phyloP scores from a whole-genome alignment of 2,329 filamentous ascomycete genomes.

The Pseudogymnoascus destructans region DNA sequence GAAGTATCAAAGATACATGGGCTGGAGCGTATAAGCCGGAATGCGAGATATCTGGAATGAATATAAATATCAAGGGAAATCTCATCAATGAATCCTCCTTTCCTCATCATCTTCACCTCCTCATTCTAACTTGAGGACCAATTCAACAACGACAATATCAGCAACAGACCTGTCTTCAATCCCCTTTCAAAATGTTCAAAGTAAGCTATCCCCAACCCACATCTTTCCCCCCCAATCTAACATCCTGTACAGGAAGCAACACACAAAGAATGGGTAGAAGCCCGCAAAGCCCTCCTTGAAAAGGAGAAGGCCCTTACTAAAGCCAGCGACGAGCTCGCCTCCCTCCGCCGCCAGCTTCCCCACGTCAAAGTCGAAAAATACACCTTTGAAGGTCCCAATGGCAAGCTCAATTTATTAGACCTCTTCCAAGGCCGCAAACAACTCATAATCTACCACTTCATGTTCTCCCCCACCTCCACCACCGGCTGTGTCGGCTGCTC shows the following conservation, averaged over 20 bases:
- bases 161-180: neutral
- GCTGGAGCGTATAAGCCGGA: neutral
- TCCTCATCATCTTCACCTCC: neutral
- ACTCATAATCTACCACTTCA: constrained; percentile 35
- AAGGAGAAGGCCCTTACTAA: constrained; percentile 28
- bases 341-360: constrained; percentile 28
- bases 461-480: constrained; percentile 29
- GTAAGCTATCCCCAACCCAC: neutral
- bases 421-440: constrained; percentile 28
- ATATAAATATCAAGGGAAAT: neutral
- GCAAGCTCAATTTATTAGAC: constrained; percentile 21
- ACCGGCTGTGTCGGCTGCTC: constrained; percentile 30
- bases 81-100: neutral
- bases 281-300: constrained; percentile 26
- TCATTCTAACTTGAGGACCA: neutral
- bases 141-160: neutral
- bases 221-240: neutral
- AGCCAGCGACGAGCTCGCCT: constrained; percentile 23
- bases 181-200: neutral
- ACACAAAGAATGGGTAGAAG: constrained; percentile 27
- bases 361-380: constrained; percentile 31
- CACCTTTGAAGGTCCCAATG: constrained; percentile 26
- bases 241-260: constrained; percentile 21
- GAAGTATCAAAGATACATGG: neutral
- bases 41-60: neutral